Evolutionary conservation across 169 alveolate species (phyloP).

Genomic region (Theileria parva): DNA sequence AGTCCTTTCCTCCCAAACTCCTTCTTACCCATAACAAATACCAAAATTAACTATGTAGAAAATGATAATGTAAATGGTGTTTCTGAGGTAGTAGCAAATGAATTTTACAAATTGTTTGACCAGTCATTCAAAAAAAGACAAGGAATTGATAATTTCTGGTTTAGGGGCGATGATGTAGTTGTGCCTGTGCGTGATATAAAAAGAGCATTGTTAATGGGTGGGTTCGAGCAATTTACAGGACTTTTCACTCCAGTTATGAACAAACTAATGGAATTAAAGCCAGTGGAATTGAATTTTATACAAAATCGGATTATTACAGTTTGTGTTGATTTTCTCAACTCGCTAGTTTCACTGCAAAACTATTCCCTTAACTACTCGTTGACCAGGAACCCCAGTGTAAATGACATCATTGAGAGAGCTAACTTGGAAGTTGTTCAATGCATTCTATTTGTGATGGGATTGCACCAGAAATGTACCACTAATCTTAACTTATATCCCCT

Average conservation of each 20-base stretch:
- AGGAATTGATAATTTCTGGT: constrained; percentile 31
- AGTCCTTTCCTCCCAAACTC: background rate
- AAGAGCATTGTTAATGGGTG: constrained; percentile 39
- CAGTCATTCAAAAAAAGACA: background rate
- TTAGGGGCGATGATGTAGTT: constrained; percentile 26
- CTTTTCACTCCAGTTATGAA: constrained; percentile 41
- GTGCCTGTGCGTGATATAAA: constrained; percentile 47
- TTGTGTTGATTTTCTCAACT: constrained; percentile 31
- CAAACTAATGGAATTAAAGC: constrained; percentile 39
- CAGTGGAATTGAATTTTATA: constrained; percentile 52
- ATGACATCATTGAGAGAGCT: constrained; percentile 4
- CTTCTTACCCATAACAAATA: background rate
- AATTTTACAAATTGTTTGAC: background rate
- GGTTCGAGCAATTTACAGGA: constrained; percentile 39
- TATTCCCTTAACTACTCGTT: constrained; percentile 31
- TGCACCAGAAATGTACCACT: constrained; percentile 32
- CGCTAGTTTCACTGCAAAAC: constrained; percentile 34
- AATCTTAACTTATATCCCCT: constrained; percentile 52
- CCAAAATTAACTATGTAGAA: background rate
- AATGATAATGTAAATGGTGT: background rate
- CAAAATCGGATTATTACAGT: constrained; percentile 48
- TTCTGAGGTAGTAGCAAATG: background rate
- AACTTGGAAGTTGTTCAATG: constrained; percentile 36
- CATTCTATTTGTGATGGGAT: constrained; percentile 26
- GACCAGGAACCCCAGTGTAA: background rate